Percentiles rank a stretch among this genome's conserved stretches.
Conservation (phyloP, 2,329 filamentous ascomycete genomes). For the Aspergillus quadricinctus region DNA sequence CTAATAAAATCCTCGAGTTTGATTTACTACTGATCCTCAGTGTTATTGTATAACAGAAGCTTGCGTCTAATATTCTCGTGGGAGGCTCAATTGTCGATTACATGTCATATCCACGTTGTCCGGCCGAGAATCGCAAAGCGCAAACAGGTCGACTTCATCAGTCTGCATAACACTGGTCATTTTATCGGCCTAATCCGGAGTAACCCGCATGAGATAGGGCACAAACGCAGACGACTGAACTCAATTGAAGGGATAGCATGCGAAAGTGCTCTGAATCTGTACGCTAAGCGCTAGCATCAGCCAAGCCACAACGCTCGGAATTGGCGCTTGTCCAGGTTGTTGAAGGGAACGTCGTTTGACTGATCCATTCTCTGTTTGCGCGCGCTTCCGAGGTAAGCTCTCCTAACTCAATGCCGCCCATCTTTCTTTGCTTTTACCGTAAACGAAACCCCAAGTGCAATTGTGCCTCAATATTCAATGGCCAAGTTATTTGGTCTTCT, state of each 20-base stretch:
- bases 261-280: not conserved
- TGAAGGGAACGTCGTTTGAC: constrained; percentile 22
- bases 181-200: not conserved
- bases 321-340: constrained; percentile 26
- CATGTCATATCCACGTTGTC: not conserved
- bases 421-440: constrained; percentile 11
- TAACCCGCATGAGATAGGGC: not conserved
- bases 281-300: constrained; percentile 1
- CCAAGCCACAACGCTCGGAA: constrained; percentile 5
- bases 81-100: not conserved
- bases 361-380: constrained; percentile 20
- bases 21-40: not conserved
- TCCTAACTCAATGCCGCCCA: constrained; percentile 7
- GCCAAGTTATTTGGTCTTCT: not conserved
- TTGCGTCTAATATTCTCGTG: not conserved
- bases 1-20: not conserved
- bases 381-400: constrained; percentile 27
- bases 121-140: not conserved
- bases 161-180: not conserved
- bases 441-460: not conserved
- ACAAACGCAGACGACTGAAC: not conserved
- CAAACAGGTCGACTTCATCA: not conserved
- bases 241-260: not conserved
- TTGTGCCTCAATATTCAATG: not conserved
- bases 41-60: not conserved